A percentile compares a stretch with the other conserved stretches of the same genome.
Conservation (phyloP, 164 flowering plant species). For the Nelumbo lutea region DNA sequence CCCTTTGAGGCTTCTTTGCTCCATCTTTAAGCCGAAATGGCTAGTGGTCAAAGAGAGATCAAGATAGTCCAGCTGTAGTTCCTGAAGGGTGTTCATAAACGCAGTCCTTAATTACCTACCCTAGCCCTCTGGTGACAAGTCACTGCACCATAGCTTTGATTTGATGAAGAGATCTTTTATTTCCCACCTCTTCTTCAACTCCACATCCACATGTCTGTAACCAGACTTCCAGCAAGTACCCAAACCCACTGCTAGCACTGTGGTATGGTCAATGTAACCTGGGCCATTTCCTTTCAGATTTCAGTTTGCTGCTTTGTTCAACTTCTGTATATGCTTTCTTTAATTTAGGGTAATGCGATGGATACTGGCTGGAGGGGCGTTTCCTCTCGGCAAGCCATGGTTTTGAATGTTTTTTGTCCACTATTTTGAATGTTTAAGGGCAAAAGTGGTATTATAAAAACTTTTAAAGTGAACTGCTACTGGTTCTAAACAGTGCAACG, state of each 20-base stretch:
- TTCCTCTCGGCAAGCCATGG: too few relatives aligned
- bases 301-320: too few relatives aligned
- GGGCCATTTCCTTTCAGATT: constrained; percentile 19
- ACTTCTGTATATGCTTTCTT: too few relatives aligned
- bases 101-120: constrained; percentile 32
- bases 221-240: constrained; percentile 58
- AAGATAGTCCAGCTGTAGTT: constrained; percentile 52
- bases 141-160: constrained; percentile 53
- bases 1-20: constrained; percentile 39
- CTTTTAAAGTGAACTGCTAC: too few relatives aligned
- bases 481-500: too few relatives aligned
- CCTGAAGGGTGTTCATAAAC: constrained; percentile 39
- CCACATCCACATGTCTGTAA: constrained; percentile 50
- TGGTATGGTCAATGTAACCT: constrained; percentile 24
- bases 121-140: constrained; percentile 33
- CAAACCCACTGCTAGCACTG: constrained; percentile 41
- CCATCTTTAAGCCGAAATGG: constrained; percentile 48
- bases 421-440: too few relatives aligned
- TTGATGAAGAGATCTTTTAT: constrained; percentile 46
- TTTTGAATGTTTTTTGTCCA: too few relatives aligned
- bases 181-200: constrained; percentile 40
- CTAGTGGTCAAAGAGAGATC: constrained; percentile 64
- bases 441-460: too few relatives aligned
- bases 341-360: too few relatives aligned
- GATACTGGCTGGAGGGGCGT: too few relatives aligned